Percentiles rank a stretch among this genome's conserved stretches.
Evolutionary conservation across 2,329 filamentous ascomycete genomes (phyloP).

Genomic region (Diaporthe velutina): DNA sequence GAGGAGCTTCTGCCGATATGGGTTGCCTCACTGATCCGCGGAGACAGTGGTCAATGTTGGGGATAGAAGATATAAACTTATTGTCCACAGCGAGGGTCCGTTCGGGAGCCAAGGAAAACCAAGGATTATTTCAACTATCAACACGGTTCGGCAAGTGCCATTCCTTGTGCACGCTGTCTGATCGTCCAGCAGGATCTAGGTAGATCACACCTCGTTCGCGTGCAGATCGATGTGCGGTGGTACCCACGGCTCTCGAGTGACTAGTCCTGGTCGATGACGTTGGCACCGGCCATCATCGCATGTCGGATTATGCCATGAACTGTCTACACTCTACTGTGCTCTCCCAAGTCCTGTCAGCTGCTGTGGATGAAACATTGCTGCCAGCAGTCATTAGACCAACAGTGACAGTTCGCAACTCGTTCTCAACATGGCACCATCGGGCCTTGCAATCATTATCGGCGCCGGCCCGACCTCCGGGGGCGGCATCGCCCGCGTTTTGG

Average conservation of each 20-base stretch:
- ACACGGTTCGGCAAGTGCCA: conserved; percentile 4
- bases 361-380: background rate
- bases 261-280: conserved; percentile 20
- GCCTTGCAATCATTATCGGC: conserved; percentile 64
- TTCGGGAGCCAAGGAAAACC: background rate
- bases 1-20: background rate
- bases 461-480: conserved; percentile 64
- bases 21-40: background rate
- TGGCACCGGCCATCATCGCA: conserved; percentile 21
- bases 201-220: background rate
- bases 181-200: conserved; percentile 13
- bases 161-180: background rate
- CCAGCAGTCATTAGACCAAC: background rate
- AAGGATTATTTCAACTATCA: background rate
- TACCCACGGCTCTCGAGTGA: background rate
- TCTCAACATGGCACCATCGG: conserved; percentile 57
- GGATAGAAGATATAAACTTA: background rate
- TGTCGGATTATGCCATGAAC: conserved; percentile 10
- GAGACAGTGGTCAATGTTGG: background rate
- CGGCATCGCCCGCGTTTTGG: conserved; percentile 68
- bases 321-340: background rate
- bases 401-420: background rate
- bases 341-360: background rate
- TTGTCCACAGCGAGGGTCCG: background rate
- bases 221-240: conserved; percentile 5